Evolutionary conservation across 805 yeast genomes (phyloP), one percentile per base, ranked within the genome.

Genomic region (Cyberlindnera petersonii): DNA sequence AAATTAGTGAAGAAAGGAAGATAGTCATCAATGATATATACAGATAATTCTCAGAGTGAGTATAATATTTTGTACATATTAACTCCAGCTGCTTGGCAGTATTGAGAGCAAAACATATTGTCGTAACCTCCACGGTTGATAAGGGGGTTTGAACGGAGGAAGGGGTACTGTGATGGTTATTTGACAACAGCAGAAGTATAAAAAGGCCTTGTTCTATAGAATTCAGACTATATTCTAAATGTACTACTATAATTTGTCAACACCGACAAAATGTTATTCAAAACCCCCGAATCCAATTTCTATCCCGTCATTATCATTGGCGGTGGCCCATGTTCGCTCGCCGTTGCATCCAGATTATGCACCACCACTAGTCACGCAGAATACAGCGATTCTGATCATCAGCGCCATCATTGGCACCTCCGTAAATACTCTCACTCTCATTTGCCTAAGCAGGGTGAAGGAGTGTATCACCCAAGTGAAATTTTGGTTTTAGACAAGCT

Each of bases 311-410:
- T 68, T 7, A 56, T 69, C n/a, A 57, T 69, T 17, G 75, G 75
- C 9, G 72, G 71, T 4, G 74, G 75, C 2, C 66, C 74, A 2
- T 67, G 72, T 50, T 70, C 69, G 1, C 51, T 69, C 5, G 72
- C 74, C 0, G 55, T 55, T 7, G 57, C 69, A 8, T 60, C 74
- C 6, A 49, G 74, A 35, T 55, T 69, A 26, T 65, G 72, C 43
- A 74, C 69, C 48, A 52, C 52, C 15, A 58, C 60, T 19, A 72
- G 74, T 1, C 68, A 68, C 2, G 63, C 72, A 4, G 57, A 68
- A 9, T 69, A 55, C 49, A 64, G 71, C n/a, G 73, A 70, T 34
- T 71, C 63, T 24, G 74, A 69, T 35, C 74, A 68, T 44, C 72
- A 67, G 47, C 45, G 74, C 31, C 67, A 68, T 53, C 72, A 66